Base-by-base conservation (phyloP, 306 rosid species). In the Cucurbita ficifolia region DNA sequence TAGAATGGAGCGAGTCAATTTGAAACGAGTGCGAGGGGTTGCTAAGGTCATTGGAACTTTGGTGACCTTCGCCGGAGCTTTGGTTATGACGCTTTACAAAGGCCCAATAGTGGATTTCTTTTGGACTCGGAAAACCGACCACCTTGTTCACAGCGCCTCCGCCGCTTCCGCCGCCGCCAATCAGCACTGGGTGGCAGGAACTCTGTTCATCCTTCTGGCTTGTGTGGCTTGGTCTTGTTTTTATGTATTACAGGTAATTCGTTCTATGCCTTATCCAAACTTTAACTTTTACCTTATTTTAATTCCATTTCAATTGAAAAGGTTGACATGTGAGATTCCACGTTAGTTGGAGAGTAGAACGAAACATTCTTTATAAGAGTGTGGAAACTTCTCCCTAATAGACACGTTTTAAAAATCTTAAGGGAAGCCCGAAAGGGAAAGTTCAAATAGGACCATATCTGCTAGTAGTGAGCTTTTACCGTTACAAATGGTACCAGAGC, bases 1-100 rank as follows among this genome's bases (percentile, higher is more conserved):
- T 71, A 80, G 88, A 71, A 6, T 85, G 64, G 87, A 86, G 62
- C 53, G 38, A 6, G 56, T 86, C 7, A 81, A 79, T 56, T 50
- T 86, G 4, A 83, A 21, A 64, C 74, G 79, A 42, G 42, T 56
- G 36, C 65, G 86, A 10, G 72, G 87, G 57, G 83, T 79, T 52
- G 89, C 85, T 1, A 77, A 83, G 73, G 70, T 84, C 36, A 70
- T 81, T 14, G 85, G 87, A 49, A 84, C 85, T 4, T 12, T 81
- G 21, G 84, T 85, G 43, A 86, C 86, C 10, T 83, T 91, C 24
- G 82, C 4, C 46, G 91, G 96, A 9, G 85, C 96, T 6, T 17
- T 87, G 84, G 9, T 90, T 1, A 87, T 92, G 96, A 89, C 96
- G 35, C 35, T 90, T 1, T 90, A 87, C 84, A 92, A 88, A 80